phyloP scores from a whole-genome alignment of 1,284 basidiomycete genomes.

The Thecaphora frezii region DNA sequence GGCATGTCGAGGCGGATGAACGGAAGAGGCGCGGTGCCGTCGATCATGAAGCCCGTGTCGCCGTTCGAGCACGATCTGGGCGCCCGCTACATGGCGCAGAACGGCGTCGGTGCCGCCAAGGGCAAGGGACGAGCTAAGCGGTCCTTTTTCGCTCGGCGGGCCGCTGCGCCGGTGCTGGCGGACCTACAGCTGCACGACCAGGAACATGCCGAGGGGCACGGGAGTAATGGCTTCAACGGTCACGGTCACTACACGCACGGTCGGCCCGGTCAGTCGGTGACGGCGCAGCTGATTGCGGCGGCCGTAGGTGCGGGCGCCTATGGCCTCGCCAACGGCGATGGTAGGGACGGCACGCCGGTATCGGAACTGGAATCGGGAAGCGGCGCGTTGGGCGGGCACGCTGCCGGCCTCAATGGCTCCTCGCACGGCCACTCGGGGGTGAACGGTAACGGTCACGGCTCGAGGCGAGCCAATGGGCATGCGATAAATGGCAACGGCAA shows the following conservation, averaged over 20 bases:
- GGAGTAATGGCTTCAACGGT: too few relatives aligned
- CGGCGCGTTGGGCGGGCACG: too few relatives aligned
- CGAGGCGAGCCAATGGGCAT: too few relatives aligned
- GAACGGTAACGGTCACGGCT: neutral
- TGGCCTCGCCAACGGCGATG: neutral
- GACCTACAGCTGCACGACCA: conserved; percentile 27
- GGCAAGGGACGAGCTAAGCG: conserved; percentile 34
- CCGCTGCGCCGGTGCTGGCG: conserved; percentile 25
- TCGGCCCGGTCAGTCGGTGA: neutral
- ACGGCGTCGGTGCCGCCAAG: conserved; percentile 21
- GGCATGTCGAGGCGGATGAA: conserved; percentile 4
- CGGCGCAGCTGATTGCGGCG: neutral
- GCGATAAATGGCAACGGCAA: too few relatives aligned
- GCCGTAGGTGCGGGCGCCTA: neutral
- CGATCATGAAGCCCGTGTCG: conserved; percentile 29
- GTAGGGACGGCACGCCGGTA: neutral
- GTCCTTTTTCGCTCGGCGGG: conserved; percentile 36
- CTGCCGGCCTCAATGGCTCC: neutral
- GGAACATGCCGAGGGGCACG: conserved; percentile 13
- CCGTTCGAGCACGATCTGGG: conserved; percentile 31
- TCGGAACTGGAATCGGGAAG: neutral
- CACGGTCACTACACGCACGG: neutral
- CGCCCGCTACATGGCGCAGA: conserved; percentile 24
- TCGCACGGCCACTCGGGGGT: neutral
- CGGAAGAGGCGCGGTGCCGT: conserved; percentile 3